Evolutionary conservation across 495 filamentous ascomycete genomes (phyloP), one percentile per base, ranked within the genome.

Genomic region (Hyaloscypha hepaticicola): DNA sequence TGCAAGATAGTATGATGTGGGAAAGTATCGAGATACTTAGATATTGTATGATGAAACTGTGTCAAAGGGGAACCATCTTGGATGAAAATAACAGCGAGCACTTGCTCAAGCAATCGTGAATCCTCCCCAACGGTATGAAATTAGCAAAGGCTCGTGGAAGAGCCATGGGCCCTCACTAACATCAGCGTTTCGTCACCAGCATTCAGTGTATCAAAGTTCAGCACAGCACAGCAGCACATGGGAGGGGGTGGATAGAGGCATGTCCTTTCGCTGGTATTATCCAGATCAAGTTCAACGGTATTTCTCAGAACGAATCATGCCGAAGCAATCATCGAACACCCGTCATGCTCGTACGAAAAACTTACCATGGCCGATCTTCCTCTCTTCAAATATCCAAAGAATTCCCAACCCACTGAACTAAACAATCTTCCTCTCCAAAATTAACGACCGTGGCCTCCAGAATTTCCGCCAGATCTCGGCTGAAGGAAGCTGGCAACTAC

Each of bases 291-390:
- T 64, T 64, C 61, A 64, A 64, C 61, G 61, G 61, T 64, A 61
- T 45, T 41, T 64, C 61, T 64, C 61, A 64, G 61, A 64, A 64
- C 61, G 61, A 73, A 65, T 61, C 63, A 66, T 66, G 66, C 63
- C 51, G 68, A 71, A 68, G 66, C 58, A 73, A 71, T 55, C 64
- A 63, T 74, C 75, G 75, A 75, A 77, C 75, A 75, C 73, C 75
- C 73, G 75, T 71, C 73, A 76, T 75, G 75, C 73, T 68, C 16
- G n/a, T 53, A 53, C 26, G 27, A 5, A 12, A 29, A n/a, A 51
- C 60, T 62, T 53, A 62, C 60, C 11, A 38, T 34, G 4, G 6
- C 59, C 45, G 55, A 25, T 14, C 26, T 26, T 33, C 45, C 48
- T n/a, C 14, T 21, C 19, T n/a, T 14, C 25, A 62, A 55, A 24